These are phyloP conservation scores for Skeletonema menzelii DNA, from an alignment of 108 stramenopile species.

Conservation along the genomic window DNA sequence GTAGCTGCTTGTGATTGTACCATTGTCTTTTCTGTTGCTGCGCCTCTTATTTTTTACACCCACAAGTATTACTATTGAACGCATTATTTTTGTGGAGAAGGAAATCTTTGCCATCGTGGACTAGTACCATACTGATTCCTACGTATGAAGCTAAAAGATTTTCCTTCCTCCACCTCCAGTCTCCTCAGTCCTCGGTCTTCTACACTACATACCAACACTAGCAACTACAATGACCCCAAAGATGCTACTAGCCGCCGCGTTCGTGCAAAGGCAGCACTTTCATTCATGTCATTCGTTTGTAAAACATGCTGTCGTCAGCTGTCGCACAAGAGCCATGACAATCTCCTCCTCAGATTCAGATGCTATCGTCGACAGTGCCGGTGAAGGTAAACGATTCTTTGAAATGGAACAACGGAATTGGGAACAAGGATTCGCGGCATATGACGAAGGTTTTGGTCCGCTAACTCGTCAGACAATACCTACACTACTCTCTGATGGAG, in stretches of 20 bases:
- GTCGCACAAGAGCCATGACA: not conserved
- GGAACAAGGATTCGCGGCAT: constrained; percentile 42
- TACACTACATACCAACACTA: too few relatives aligned
- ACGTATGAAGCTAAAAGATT: too few relatives aligned
- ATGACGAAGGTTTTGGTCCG: constrained; percentile 45
- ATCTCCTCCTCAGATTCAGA: not conserved
- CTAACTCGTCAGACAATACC: constrained; percentile 42
- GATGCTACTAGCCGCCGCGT: not conserved
- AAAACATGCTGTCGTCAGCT: not conserved
- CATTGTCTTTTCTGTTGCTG: not conserved
- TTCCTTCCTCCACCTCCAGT: too few relatives aligned
- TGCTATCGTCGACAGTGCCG: constrained; percentile 7
- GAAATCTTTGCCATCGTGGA: too few relatives aligned
- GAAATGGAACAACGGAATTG: constrained; percentile 49
- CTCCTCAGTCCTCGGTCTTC: too few relatives aligned
- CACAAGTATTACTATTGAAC: too few relatives aligned
- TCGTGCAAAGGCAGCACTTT: not conserved
- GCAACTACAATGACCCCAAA: not conserved
- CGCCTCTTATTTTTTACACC: too few relatives aligned
- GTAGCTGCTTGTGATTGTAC: not conserved
- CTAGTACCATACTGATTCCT: too few relatives aligned
- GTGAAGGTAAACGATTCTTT: constrained; percentile 19
- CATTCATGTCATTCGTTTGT: not conserved
- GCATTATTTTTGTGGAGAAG: too few relatives aligned
- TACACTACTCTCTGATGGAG: constrained; percentile 34